These are phyloP conservation scores for Calamus simplicifolius DNA, from an alignment of 176 grass and related monocot genomes.

Conservation along the genomic window DNA sequence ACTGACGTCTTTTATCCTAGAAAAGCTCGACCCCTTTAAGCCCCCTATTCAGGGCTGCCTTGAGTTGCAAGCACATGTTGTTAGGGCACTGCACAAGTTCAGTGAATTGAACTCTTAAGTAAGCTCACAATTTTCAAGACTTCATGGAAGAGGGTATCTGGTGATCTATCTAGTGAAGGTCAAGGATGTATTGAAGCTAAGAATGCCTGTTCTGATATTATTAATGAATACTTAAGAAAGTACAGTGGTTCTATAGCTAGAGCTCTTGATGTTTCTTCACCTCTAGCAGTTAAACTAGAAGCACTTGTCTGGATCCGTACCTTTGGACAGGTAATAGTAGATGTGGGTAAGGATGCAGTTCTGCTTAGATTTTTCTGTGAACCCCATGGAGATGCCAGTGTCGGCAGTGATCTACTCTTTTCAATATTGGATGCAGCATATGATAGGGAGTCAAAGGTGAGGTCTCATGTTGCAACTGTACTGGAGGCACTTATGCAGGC, in stretches of 20 bases:
- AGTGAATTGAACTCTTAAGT: constrained; percentile 63
- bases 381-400: constrained; percentile 29
- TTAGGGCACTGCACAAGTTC: constrained; percentile 62
- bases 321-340: constrained; percentile 40
- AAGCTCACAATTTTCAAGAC: constrained; percentile 34
- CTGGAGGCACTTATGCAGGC: constrained; percentile 64
- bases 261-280: constrained; percentile 51
- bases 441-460: constrained; percentile 78
- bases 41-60: constrained; percentile 46
- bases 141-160: constrained; percentile 22
- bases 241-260: constrained; percentile 47
- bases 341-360: constrained; percentile 29
- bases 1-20: constrained; percentile 56
- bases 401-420: constrained; percentile 55
- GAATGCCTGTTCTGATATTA: constrained; percentile 27
- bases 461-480: constrained; percentile 66
- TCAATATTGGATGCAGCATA: constrained; percentile 76
- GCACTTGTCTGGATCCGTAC: constrained; percentile 68
- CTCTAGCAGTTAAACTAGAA: constrained; percentile 62
- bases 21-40: constrained; percentile 68
- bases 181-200: constrained; percentile 22
- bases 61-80: constrained; percentile 81
- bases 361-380: constrained; percentile 31
- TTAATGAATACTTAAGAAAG: constrained; percentile 46
- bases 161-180: constrained; percentile 21